Base-by-base conservation (phyloP, 1,284 basidiomycete species). In the Fomitopsis betulina region DNA sequence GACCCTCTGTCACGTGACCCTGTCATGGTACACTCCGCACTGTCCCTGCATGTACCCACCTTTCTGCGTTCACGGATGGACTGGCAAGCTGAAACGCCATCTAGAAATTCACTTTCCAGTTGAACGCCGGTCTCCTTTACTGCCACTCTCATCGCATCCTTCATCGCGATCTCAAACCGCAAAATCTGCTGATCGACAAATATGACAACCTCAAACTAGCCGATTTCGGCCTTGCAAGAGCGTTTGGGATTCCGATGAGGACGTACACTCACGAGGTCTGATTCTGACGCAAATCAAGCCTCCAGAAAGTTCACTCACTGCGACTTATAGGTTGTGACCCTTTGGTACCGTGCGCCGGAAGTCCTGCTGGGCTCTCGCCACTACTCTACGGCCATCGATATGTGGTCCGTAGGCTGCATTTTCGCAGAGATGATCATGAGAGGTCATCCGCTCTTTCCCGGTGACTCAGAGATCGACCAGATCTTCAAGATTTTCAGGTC, bases 401-500 rank as follows among this genome's bases (percentile, higher is more conserved):
- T 98, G 86, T 99, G 96, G 96, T 95, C 92, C 50, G 95, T 98
- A 25, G 96, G 96, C 2, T 94, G 93, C 67, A 96, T 96, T 69
- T 90, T 93, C 65, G 94, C 94, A 8, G 94, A 96, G 75, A 96
- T 96, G 94, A 85, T 91, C 56, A 87, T 92, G 82, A 80, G 84
- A 62, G 89, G 94, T 25, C 84, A 87, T 64, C 96, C 96, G 1
- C 81, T 98, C 25, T 98, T 98, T 83, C 95, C 96, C 13, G 96
- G 97, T 9, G 96, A 99, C 76, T 98, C 95, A 30, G 96, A 99
- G 76, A 99, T 99, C 68, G 96, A 99, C 76, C 96, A 99, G 77
- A 99, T 99, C 67, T 99, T 98, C 85, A 93, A 95, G 75, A 99
- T 98, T 70, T 99, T 99, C 83, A 86, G 92, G 93, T 93, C 61